Conservation (phyloP, 2,329 filamentous ascomycete species). For the Alternaria atra region DNA sequence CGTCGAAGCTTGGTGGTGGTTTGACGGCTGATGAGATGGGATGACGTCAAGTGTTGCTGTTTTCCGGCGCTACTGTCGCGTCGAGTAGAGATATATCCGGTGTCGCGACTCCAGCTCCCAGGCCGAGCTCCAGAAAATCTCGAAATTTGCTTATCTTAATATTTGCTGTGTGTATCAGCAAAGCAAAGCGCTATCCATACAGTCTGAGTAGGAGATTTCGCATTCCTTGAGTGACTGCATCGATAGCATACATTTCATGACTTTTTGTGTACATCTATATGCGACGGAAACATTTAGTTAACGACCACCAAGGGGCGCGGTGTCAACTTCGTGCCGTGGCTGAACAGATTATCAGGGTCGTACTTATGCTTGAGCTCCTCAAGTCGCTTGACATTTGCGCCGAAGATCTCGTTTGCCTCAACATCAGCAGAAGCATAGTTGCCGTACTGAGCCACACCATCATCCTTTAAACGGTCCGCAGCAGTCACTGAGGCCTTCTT, state of each 20-base stretch:
- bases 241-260: not conserved
- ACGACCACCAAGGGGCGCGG: conserved; percentile 32
- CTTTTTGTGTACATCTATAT: not conserved
- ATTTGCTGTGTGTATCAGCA: not conserved
- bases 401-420: conserved; percentile 41
- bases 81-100: conserved; percentile 1
- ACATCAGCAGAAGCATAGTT: conserved; percentile 44
- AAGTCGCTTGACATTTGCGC: conserved; percentile 43
- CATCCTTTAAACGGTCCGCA: conserved; percentile 29
- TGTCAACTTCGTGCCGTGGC: conserved; percentile 35
- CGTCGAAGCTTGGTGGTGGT: not conserved
- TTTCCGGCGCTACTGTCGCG: conserved; percentile 3
- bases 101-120: not conserved
- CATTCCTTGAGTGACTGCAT: not conserved
- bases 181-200: no score
- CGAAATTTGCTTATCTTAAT: not conserved
- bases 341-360: conserved; percentile 47
- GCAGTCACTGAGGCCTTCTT: conserved; percentile 36
- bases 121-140: not conserved
- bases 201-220: not conserved
- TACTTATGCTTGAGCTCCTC: conserved; percentile 47
- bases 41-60: not conserved
- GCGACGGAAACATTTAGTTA: conserved; percentile 16
- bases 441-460: conserved; percentile 43
- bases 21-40: not conserved